Evolutionary conservation across 129 eudicot genomes (phyloP).

Genomic region (Flaveria sonorensis): DNA sequence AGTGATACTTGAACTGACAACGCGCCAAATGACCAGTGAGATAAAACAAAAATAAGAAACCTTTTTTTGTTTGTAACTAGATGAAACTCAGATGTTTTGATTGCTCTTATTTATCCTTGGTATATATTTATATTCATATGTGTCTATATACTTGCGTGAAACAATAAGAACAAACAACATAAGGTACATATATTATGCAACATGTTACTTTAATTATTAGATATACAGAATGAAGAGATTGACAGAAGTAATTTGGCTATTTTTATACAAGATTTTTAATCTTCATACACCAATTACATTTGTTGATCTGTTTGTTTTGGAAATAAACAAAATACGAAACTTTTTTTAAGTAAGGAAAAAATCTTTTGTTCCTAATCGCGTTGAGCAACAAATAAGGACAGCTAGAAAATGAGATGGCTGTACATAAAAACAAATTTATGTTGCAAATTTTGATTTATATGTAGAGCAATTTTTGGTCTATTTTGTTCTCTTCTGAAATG

Average conservation of each 20-base stretch:
- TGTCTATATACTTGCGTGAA: too few species aligned
- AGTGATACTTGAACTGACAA: too few species aligned
- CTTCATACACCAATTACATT: not conserved
- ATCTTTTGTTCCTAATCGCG: not conserved
- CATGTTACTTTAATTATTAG: not conserved
- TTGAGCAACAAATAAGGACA: not conserved
- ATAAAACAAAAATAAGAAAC: not conserved
- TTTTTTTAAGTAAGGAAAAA: not conserved
- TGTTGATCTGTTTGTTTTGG: not conserved
- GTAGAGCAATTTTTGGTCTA: not conserved
- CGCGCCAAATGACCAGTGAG: not conserved
- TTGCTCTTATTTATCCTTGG: not conserved
- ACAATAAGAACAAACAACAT: not conserved
- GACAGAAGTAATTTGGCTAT: not conserved
- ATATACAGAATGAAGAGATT: not conserved
- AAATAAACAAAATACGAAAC: not conserved
- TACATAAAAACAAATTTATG: slow-evolving; percentile 20
- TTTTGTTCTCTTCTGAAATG: not conserved
- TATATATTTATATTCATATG: not conserved
- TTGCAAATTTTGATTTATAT: not conserved
- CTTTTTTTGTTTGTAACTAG: not conserved
- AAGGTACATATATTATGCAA: not conserved
- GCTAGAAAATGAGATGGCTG: slow-evolving; percentile 1
- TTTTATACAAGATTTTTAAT: not conserved
- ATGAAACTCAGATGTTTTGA: not conserved